A percentile compares a stretch with the other conserved stretches of the same genome.
These are phyloP conservation scores for Termitomyces sp. DNA, from an alignment of 768 basidiomycete species.

Conservation along the genomic window DNA sequence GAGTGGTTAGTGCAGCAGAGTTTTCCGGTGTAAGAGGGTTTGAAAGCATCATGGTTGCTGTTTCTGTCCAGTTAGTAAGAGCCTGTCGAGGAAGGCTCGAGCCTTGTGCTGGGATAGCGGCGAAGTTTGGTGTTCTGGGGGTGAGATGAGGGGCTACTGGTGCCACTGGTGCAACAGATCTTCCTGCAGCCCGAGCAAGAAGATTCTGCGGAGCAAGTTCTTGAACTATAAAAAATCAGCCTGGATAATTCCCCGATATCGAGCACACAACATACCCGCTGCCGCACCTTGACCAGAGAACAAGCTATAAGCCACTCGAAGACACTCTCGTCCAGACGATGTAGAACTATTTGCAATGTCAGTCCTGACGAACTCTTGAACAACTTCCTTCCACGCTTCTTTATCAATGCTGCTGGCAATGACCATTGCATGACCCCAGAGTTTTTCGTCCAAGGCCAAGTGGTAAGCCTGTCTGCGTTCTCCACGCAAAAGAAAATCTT, in stretches of 20 bases:
- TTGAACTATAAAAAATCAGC: slow-evolving; percentile 46
- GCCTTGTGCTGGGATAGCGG: slow-evolving; percentile 32
- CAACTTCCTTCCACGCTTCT: slow-evolving; percentile 89
- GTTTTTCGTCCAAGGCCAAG: slow-evolving; percentile 79
- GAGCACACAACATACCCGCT: slow-evolving; percentile 46
- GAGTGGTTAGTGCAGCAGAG: slow-evolving; percentile 68
- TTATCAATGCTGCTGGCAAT: slow-evolving; percentile 92
- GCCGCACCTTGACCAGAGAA: slow-evolving; percentile 79
- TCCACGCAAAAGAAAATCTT: slow-evolving; percentile 75
- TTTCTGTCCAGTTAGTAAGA: slow-evolving; percentile 80
- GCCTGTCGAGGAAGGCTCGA: slow-evolving; percentile 54
- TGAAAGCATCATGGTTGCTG: slow-evolving; percentile 75
- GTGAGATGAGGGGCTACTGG: slow-evolving; percentile 24
- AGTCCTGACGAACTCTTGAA: slow-evolving; percentile 74
- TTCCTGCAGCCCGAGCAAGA: slow-evolving; percentile 35
- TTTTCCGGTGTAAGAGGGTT: slow-evolving; percentile 64
- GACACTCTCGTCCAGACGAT: slow-evolving; percentile 54
- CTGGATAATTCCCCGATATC: neutral
- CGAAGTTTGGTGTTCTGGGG: slow-evolving; percentile 46
- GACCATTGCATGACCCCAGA: slow-evolving; percentile 96
- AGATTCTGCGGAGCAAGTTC: slow-evolving; percentile 61
- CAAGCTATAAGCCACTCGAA: slow-evolving; percentile 77
- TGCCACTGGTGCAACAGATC: slow-evolving; percentile 35
- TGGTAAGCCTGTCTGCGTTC: slow-evolving; percentile 83
- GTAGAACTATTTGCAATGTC: slow-evolving; percentile 46